Base-by-base conservation (phyloP, 768 basidiomycete genomes). In the Suillus plorans region DNA sequence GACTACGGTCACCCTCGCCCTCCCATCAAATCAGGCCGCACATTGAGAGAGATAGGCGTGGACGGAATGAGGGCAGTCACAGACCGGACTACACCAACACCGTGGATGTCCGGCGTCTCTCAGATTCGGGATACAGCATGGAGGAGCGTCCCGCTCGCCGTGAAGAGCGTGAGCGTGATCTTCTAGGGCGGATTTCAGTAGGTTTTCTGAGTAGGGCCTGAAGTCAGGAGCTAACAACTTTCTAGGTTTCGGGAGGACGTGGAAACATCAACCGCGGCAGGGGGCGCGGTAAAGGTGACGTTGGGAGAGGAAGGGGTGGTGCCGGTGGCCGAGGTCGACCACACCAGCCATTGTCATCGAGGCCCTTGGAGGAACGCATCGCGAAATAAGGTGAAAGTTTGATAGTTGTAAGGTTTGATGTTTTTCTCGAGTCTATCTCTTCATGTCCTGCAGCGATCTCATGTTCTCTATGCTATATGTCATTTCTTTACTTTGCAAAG, bases 351-450 rank as follows among this genome's bases (percentile, higher is more conserved):
- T 62, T 63, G 1, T 73, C 70, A 65, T 41, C 70, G 47, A 67
- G 57, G 20, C 66, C 67, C 31, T 65, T 69, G 74, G 69, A 39
- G 25, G 64, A 69, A 4, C 66, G 75, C 37, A 42, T 73, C 66
- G 62, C 63, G 28, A 72, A 61, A 74, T 47, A 61, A 36, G 7
- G 49, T 16, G 53, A 60, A 60, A 39, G 22, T 10, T 44, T 25
- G 28, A 31, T n/a, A 28, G 16, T 47, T 34, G n/a, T 5, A 39
- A 57, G 56, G 37, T 57, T 57, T 37, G 56, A 22, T 37, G 4
- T 22, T 57, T 39, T 39, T 37, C 14, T 25, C 13, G 16, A 20
- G 52, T 31, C 22, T 25, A 8, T 57, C 37, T 8, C 9, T 57
- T 25, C 56, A 25, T 57, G 22, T 57, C 6, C 8, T 22, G 56